Evolutionary conservation across 495 filamentous ascomycete genomes (phyloP), one percentile per base, ranked within the genome.

Genomic region (Penicillium malachiteum): DNA sequence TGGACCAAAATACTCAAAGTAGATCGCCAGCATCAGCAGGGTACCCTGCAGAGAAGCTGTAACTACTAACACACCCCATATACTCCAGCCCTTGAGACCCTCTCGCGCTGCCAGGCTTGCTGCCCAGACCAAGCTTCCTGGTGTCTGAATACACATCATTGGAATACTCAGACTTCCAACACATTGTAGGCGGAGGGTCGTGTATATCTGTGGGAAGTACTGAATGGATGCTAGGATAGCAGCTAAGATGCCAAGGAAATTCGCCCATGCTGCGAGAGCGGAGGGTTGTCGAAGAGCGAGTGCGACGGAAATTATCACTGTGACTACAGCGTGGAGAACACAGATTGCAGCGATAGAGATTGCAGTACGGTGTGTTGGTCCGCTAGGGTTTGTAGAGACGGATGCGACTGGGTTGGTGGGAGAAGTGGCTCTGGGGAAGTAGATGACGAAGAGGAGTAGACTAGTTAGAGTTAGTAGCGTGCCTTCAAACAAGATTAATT

Each of bases 101-200:
- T 96, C 78, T 43, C 94, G 82, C 10, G 82, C 86, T 14, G 87
- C 89, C 33, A 98, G 70, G 71, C 92, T 97, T 14, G 77, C 85
- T 2, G 92, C 91, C 78, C 92, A 97, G 17, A 97, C 74, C 62
- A 95, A 86, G 57, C 87, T 88, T 7, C 94, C 94, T 0, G 94
- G 94, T 0, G 92, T 96, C 70, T 98, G 94, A 41, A 97, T 96
- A 67, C 87, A 88, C 94, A 98, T 98, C 90, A 96, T 97, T 1
- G 92, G 88, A 53, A 98, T 92, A 64, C 91, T 96, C 54, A 98
- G 70, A 65, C 90, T 95, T 35, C 90, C 90, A 1, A 95, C 88
- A 57, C 88, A 85, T 65, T 91, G 87, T 47, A 96, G 75, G 35
- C 76, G 80, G 73, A 90, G 92, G 1, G 94, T 98, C 31, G 88